Evolutionary conservation across 2,329 filamentous ascomycete species (phyloP).

Genomic region (Xylariaceae sp.): DNA sequence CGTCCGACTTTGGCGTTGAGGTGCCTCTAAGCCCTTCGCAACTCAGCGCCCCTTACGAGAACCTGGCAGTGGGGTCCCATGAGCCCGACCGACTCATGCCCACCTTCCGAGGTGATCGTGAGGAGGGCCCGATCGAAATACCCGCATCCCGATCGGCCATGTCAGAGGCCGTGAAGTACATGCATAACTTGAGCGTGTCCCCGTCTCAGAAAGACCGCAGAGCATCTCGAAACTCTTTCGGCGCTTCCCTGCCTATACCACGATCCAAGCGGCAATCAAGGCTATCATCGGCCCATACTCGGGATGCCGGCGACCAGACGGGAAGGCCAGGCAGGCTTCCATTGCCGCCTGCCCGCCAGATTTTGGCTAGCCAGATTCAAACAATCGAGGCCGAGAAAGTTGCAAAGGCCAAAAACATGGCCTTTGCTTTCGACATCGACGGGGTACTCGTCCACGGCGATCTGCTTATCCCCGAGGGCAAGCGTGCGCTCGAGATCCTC

Average conservation of each 20-base stretch:
- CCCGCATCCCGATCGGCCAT: constrained; percentile 63
- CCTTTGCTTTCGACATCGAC: constrained; percentile 75
- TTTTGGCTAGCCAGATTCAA: constrained; percentile 65
- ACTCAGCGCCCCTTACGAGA: constrained; percentile 9
- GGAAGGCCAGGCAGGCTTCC: constrained; percentile 52
- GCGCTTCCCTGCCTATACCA: constrained; percentile 66
- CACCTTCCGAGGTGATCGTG: constrained; percentile 35
- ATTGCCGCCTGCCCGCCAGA: constrained; percentile 58
- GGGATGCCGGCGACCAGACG: constrained; percentile 40
- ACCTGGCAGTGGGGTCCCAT: constrained; percentile 15
- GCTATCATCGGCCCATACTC: constrained; percentile 48
- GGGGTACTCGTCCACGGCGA: constrained; percentile 71
- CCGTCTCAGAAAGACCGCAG: constrained; percentile 64
- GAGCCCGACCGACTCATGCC: constrained; percentile 33
- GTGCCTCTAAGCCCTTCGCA: constrained; percentile 23
- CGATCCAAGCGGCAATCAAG: constrained; percentile 63
- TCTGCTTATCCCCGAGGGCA: constrained; percentile 62
- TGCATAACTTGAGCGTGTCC: constrained; percentile 65
- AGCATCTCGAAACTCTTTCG: constrained; percentile 70
- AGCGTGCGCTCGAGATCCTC: constrained; percentile 61
- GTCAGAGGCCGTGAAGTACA: constrained; percentile 61
- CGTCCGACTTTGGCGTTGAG: constrained; percentile 47
- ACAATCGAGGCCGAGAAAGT: constrained; percentile 62
- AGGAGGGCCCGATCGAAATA: constrained; percentile 57
- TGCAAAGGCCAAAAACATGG: constrained; percentile 68